Evolutionary conservation across 2,329 filamentous ascomycete species (phyloP), one percentile per base, ranked within the genome.

Genomic region (Hirsutella minnesotensis): DNA sequence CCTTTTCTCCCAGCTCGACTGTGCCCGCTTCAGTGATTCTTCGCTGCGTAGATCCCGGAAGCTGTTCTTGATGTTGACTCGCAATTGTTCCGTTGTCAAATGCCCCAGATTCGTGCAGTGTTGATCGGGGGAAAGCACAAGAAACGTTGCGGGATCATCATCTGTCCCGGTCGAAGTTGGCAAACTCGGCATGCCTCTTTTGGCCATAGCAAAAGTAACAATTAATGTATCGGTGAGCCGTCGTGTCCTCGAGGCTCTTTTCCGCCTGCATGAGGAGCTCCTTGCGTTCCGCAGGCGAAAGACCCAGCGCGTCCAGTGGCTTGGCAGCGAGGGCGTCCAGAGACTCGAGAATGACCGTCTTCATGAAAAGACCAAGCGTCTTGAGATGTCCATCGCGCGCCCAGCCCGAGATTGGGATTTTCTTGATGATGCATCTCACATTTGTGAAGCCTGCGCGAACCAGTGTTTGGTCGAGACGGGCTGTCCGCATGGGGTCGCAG

Each of bases 371-470:
- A 3, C 69, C 70, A 1, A 69, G 53, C 3, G 62, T 59, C 41
- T 66, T 62, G 21, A 66, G 53, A 5, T 51, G 47, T 53, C 59
- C 59, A 44, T 70, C 66, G 29, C 54, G 55, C 13, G 66, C 50
- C 69, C 69, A 72, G 2, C 59, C 53, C 1, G 66, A 67, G 36
- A 72, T 59, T n/a, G 69, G 67, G 3, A 71, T 61, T 45, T 65
- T 66, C 46, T 66, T 62, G 18, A 64, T 59, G 41, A 62, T 56
- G 41, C 64, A 57, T 8, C 61, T 58, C 7, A 73, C 58, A 45
- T 69, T 64, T 22, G 57, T 57, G 49, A 71, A 75, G 20, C 71
- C 71, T 0, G 62, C 60, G 0, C 56, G 54, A 24, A 57, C 56
- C 38, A 73, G 60, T 24, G 56, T 49, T 2, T 54, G 52, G 13